A percentile compares a stretch with the other conserved stretches of the same genome.
Evolutionary conservation across 1,139 yeast species (phyloP).

Genomic region (Saccharomyces hybrid): DNA sequence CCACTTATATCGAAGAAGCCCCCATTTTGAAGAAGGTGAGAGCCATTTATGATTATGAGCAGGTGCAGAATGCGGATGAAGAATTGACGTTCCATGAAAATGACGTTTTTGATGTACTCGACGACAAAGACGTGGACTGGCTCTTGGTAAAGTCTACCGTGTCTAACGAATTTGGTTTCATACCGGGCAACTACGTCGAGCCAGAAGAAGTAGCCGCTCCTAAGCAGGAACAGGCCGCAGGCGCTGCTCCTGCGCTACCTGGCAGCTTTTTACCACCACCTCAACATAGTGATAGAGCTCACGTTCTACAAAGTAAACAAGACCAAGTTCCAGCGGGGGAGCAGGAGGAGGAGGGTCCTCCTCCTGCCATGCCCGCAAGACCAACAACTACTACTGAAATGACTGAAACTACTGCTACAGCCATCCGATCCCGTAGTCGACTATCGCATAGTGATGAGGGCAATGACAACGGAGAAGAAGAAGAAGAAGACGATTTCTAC

Average conservation of each 20-base stretch:
- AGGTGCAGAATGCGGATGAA: conserved; percentile 74
- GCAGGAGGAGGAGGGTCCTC: conserved; percentile 35
- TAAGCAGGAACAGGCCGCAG: conserved; percentile 21
- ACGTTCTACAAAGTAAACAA: conserved; percentile 3
- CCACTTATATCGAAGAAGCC: conserved; percentile 77
- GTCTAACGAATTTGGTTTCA: conserved; percentile 63
- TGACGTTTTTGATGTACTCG: conserved; percentile 65
- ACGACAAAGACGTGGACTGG: conserved; percentile 90
- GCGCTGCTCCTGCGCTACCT: conserved; percentile 24
- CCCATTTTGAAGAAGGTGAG: conserved; percentile 45
- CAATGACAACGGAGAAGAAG: conserved; percentile 6
- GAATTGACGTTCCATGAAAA: conserved; percentile 79
- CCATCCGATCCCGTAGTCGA: conserved; percentile 5
- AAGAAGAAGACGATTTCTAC: conserved; percentile 17
- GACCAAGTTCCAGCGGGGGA: conserved; percentile 9
- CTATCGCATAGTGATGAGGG: conserved; percentile 6
- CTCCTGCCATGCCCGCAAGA: conserved; percentile 57
- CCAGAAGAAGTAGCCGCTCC: conserved; percentile 25
- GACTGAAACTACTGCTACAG: conserved; percentile 1
- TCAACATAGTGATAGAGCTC: conserved; percentile 32
- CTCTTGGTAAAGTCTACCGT: conserved; percentile 56
- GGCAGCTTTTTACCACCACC: conserved; percentile 37
- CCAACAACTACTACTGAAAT: conserved; percentile 28
- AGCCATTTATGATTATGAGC: conserved; percentile 80
- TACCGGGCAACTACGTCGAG: conserved; percentile 87